These are phyloP conservation scores for Corylus avellana DNA, from an alignment of 306 rosid genomes.

Conservation along the genomic window DNA sequence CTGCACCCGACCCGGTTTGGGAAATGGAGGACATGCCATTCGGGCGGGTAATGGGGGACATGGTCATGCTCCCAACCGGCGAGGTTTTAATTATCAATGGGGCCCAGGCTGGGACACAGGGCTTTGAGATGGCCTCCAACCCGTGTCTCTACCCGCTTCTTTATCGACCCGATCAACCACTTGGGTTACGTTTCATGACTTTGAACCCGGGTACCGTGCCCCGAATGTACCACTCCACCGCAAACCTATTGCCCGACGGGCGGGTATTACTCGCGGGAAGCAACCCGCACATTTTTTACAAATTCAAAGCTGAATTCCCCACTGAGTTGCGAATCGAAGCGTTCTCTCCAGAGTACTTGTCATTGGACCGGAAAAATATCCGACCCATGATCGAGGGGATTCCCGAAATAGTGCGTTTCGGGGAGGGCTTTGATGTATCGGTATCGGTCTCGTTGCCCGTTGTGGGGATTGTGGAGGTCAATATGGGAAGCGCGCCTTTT, in stretches of 20 bases:
- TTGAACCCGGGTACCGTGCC: conserved; percentile 75
- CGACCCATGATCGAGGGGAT: conserved; percentile 58
- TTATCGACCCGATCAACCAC: conserved; percentile 66
- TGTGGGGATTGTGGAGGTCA: conserved; percentile 77
- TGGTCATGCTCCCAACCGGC: conserved; percentile 81
- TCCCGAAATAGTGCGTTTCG: conserved; percentile 57
- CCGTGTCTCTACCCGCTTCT: conserved; percentile 78
- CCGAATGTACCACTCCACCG: conserved; percentile 80
- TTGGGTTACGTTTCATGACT: conserved; percentile 80
- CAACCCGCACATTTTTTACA: conserved; percentile 68
- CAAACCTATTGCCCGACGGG: conserved; percentile 82
- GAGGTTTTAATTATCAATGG: conserved; percentile 81
- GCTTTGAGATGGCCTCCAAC: conserved; percentile 61
- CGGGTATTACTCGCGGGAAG: conserved; percentile 74
- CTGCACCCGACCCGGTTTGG: conserved; percentile 61
- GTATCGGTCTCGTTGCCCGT: conserved; percentile 61
- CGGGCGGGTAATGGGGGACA: conserved; percentile 86
- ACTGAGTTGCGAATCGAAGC: conserved; percentile 78
- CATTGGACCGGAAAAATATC: conserved; percentile 50
- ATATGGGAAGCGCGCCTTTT: conserved; percentile 71
- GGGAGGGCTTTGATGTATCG: conserved; percentile 51
- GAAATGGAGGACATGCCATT: conserved; percentile 81
- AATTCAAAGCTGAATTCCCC: conserved; percentile 52
- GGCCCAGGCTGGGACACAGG: conserved; percentile 78
- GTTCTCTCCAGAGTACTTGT: conserved; percentile 79